Evolutionary conservation across 148 eudicot species (phyloP).

Genomic region (Fallopia convolvulus): DNA sequence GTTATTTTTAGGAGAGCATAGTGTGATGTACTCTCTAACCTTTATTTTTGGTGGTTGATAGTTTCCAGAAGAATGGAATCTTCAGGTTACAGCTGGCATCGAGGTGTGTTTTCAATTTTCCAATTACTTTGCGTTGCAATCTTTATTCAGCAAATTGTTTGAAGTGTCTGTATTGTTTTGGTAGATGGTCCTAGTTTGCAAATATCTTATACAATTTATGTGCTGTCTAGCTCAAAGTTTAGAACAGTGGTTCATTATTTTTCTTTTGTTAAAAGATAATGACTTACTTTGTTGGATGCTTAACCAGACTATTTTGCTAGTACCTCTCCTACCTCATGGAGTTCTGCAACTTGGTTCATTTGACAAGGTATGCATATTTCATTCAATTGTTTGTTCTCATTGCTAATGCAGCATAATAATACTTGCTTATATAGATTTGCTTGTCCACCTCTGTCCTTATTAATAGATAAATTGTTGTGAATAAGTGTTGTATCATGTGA

Average conservation of each 20-base stretch:
- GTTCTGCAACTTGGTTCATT: slow-evolving; percentile 73
- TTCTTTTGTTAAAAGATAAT: not conserved
- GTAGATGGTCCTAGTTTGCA: not conserved
- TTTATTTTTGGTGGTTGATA: slow-evolving; percentile 21
- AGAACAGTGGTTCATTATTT: not conserved
- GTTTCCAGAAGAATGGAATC: slow-evolving; percentile 64
- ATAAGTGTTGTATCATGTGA: not conserved
- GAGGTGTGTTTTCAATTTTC: slow-evolving; percentile 36
- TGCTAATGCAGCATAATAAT: not conserved
- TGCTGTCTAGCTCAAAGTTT: not conserved
- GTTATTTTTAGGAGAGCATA: not conserved
- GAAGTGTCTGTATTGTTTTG: not conserved
- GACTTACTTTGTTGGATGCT: slow-evolving; percentile 1
- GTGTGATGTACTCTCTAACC: not conserved
- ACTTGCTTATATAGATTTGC: not conserved
- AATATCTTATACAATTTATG: not conserved
- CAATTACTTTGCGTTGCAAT: not conserved
- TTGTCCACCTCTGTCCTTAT: too few relatives aligned
- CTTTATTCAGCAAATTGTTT: not conserved
- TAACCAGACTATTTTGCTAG: slow-evolving; percentile 63
- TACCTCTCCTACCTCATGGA: slow-evolving; percentile 60
- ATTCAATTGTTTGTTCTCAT: not conserved
- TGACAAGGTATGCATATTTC: slow-evolving; percentile 38
- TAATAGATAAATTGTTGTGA: not conserved
- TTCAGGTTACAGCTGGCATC: slow-evolving; percentile 54